Conservation (phyloP, 176 grass and related monocot genomes). For the Elaeis guineensis region DNA sequence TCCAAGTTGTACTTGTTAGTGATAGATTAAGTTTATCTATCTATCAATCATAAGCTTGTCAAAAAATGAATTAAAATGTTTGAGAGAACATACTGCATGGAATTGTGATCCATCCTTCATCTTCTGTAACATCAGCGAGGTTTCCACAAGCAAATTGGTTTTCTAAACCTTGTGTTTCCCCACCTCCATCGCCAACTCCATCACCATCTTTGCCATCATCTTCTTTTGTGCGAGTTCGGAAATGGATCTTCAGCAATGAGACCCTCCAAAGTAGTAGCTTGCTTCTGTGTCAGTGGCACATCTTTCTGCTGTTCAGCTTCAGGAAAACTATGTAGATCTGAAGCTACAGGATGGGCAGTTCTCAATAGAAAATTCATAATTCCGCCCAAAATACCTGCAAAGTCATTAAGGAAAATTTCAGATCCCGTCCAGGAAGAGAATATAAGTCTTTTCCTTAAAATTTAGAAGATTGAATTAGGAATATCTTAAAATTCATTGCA, state of each 20-base stretch:
- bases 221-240: conserved; percentile 6
- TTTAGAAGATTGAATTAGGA: too few species aligned
- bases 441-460: too few species aligned
- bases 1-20: too few species aligned
- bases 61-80: neutral
- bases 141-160: conserved; percentile 22
- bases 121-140: conserved; percentile 43
- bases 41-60: too few species aligned
- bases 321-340: conserved; percentile 24
- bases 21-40: too few species aligned
- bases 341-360: conserved; percentile 22
- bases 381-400: conserved; percentile 16
- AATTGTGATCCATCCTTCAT: conserved; percentile 66
- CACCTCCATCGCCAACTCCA: conserved; percentile 9
- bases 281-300: neutral
- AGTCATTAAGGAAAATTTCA: neutral
- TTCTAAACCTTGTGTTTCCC: conserved; percentile 11
- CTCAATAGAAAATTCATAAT: conserved; percentile 76
- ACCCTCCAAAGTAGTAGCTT: conserved; percentile 41
- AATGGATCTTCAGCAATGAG: conserved; percentile 44
- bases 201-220: conserved; percentile 18
- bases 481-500: too few species aligned
- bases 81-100: conserved; percentile 35
- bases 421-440: too few species aligned
- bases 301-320: conserved; percentile 21